These are phyloP conservation scores for Cercospora brassicicola DNA, from an alignment of 2,329 filamentous ascomycete genomes.

Conservation along the genomic window DNA sequence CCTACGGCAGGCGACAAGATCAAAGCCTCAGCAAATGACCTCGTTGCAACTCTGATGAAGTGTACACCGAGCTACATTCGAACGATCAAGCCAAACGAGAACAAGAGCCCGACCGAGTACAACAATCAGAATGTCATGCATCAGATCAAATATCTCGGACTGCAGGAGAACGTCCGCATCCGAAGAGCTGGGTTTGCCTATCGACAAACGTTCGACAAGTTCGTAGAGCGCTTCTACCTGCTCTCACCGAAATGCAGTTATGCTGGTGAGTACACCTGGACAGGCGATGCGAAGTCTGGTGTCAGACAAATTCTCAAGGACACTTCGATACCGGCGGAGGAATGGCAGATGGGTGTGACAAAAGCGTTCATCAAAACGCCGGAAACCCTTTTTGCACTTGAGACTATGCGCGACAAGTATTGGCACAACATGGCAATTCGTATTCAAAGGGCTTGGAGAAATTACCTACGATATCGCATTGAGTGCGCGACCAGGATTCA, in stretches of 20 bases:
- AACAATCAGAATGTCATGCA: conserved; percentile 90
- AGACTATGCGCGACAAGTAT: conserved; percentile 96
- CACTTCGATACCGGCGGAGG: conserved; percentile 89
- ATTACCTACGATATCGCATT: conserved; percentile 86
- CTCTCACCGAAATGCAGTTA: conserved; percentile 93
- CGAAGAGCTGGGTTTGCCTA: conserved; percentile 95
- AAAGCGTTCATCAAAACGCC: conserved; percentile 99
- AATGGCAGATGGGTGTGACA: conserved; percentile 94
- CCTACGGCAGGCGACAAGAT: conserved; percentile 97
- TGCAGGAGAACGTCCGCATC: conserved; percentile 99
- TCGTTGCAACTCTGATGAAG: conserved; percentile 95
- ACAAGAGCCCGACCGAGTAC: conserved; percentile 93
- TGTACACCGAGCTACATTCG: conserved; percentile 96
- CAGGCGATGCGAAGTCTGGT: conserved; percentile 80
- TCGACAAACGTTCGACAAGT: conserved; percentile 95
- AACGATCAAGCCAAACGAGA: conserved; percentile 99
- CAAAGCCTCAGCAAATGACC: conserved; percentile 86
- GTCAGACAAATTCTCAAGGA: conserved; percentile 93
- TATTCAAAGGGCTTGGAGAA: conserved; percentile 96
- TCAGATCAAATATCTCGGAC: conserved; percentile 97
- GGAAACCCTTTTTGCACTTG: conserved; percentile 91
- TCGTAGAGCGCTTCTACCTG: conserved; percentile 94
- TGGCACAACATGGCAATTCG: conserved; percentile 99
- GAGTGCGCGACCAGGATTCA: conserved; percentile 95
- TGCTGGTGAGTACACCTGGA: conserved; percentile 96